Evolutionary conservation across 2,329 filamentous ascomycete genomes (phyloP).

Genomic region (Talaromyces rugulosus): DNA sequence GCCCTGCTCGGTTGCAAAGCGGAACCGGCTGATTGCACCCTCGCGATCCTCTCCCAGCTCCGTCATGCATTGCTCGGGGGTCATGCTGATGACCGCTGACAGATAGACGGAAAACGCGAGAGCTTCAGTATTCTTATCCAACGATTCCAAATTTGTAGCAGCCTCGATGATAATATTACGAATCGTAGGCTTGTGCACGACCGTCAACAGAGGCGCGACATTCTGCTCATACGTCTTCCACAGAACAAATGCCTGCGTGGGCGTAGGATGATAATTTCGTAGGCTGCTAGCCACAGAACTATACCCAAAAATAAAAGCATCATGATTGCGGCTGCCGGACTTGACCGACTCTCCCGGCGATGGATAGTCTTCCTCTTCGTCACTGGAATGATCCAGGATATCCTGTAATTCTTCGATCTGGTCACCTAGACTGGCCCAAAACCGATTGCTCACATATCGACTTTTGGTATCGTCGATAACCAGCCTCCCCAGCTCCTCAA

Average conservation of each 20-base stretch:
- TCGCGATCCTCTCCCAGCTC: slow-evolving; percentile 51
- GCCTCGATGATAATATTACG: slow-evolving; percentile 50
- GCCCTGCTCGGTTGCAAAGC: slow-evolving; percentile 61
- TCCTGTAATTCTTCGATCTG: slow-evolving; percentile 62
- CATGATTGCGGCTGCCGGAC: slow-evolving; percentile 48
- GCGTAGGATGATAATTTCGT: slow-evolving; percentile 52
- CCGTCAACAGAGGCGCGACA: slow-evolving; percentile 58
- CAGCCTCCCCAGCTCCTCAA: slow-evolving; percentile 51
- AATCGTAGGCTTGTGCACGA: slow-evolving; percentile 55
- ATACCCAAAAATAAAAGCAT: slow-evolving; percentile 59
- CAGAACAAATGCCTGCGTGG: slow-evolving; percentile 47
- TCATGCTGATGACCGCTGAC: slow-evolving; percentile 45
- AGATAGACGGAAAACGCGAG: slow-evolving; percentile 62
- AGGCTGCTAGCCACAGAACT: slow-evolving; percentile 55
- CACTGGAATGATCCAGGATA: slow-evolving; percentile 54
- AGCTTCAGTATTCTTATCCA: slow-evolving; percentile 53
- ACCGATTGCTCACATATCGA: slow-evolving; percentile 59
- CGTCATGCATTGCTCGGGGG: slow-evolving; percentile 36
- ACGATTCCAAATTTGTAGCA: slow-evolving; percentile 44
- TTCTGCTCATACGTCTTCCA: slow-evolving; percentile 60
- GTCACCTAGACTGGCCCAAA: slow-evolving; percentile 59
- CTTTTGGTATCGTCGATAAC: slow-evolving; percentile 58
- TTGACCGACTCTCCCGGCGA: slow-evolving; percentile 39
- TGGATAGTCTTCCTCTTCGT: slow-evolving; percentile 48
- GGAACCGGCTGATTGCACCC: slow-evolving; percentile 51